phyloP scores from a whole-genome alignment of 805 yeast species.

The Brettanomyces custersianus region DNA sequence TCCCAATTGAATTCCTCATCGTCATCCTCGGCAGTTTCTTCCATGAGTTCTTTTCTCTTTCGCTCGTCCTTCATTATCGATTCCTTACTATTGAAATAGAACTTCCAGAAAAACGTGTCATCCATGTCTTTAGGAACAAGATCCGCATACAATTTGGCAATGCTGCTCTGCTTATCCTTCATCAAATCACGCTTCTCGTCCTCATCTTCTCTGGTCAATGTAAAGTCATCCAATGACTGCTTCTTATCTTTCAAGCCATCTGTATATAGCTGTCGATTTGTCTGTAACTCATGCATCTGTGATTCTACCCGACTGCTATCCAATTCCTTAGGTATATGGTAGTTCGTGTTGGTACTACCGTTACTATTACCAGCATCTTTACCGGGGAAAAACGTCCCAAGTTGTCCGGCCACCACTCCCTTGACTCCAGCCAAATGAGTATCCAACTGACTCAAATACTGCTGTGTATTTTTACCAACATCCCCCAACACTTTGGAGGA shows the following conservation, averaged over 20 bases:
- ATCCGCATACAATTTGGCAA: conserved; percentile 45
- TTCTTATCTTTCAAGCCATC: conserved; percentile 21
- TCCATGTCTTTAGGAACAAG: conserved; percentile 52
- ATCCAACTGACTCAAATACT: conserved; percentile 64
- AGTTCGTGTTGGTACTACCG: conserved; percentile 10
- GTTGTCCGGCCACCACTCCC: conserved; percentile 48
- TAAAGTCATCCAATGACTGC: conserved; percentile 26
- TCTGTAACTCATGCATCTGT: conserved; percentile 47
- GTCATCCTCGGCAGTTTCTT: conserved; percentile 27
- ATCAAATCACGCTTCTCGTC: conserved; percentile 34
- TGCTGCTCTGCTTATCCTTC: conserved; percentile 34
- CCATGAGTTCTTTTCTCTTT: conserved; percentile 54
- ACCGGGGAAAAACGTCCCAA: conserved; percentile 43
- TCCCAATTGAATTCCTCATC: conserved; percentile 40
- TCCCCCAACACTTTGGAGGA: conserved; percentile 18
- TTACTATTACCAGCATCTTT: conserved; percentile 12
- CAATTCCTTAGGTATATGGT: conserved; percentile 32
- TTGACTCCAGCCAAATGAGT: conserved; percentile 67
- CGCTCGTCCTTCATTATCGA: conserved; percentile 53
- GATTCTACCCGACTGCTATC: conserved; percentile 54
- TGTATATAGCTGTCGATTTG: conserved; percentile 37
- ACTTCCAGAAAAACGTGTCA: conserved; percentile 64
- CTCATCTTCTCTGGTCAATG: conserved; percentile 38
- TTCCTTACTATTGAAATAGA: conserved; percentile 49
- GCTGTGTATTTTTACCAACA: conserved; percentile 41